Base-by-base conservation (phyloP, 257 asterid species). In the Lavandula angustifolia region DNA sequence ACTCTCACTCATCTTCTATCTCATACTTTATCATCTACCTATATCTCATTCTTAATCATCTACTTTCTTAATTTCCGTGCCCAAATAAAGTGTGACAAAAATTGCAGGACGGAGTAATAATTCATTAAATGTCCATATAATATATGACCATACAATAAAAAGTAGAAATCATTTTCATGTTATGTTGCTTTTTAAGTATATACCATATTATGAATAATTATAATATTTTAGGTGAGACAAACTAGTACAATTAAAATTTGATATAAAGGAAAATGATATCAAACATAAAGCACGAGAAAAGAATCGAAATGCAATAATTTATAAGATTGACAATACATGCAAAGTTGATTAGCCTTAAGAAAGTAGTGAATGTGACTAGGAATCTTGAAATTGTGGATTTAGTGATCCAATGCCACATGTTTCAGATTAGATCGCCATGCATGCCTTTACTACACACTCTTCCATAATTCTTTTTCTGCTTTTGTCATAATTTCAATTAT, bases 381-480 rank as follows among this genome's bases (percentile, higher is more conserved):
- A 43, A 32, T 29, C 16, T 50, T 14, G 29, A 43, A 44, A 40
- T n/a, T 4, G 51, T 33, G 47, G 18, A 8, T 16, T 31, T 9
- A 3, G 44, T 31, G 54, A 40, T 53, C 60, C 32, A 57, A 60
- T 64, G 71, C 48, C 72, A 57, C 50, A 16, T 32, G 66, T 49
- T 31, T 37, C 29, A 7, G 35, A 34, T 49, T 41, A 48, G 9
- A 17, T 54, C 34, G 47, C 60, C 18, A 14, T 18, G 64, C 70
- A 55, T 55, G 64, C 40, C 34, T 33, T 47, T n/a, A 35, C 33
- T 57, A 27, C 56, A 18, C 56, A n/a, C n/a, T 4, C 37, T 22
- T 53, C 18, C 11, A 1, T 11, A 4, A 22, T 31, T 31, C 6
- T 53, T 53, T 5, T 27, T 6, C 2, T 8, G 8, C 1, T 27